Base-by-base conservation (phyloP, 768 basidiomycete species). In the Lactifluus subvellereus region DNA sequence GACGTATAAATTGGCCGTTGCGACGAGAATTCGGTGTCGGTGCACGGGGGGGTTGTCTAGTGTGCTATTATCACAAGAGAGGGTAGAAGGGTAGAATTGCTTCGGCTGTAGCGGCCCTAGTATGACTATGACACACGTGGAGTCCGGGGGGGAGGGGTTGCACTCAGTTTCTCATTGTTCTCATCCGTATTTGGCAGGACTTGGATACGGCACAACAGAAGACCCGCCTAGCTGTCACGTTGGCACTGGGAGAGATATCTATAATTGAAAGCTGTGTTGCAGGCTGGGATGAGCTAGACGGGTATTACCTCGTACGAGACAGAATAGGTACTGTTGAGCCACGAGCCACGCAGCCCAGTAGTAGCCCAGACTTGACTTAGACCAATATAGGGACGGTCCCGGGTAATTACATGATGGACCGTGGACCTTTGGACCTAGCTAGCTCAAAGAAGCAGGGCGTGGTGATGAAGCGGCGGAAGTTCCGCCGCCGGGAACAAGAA, bases 191-290 rank as follows among this genome's bases (percentile, higher is more conserved):
- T 64, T 67, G 62, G 62, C 57, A 66, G 66, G 40, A 55, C 27
- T 47, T 66, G 43, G 45, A 53, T 40, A 40, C 42, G 6, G 22
- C 30, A 1, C 37, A 62, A 47, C 57, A 57, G 45, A 58, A 57
- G 59, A 68, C 65, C 27, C 54, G 53, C 20, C 22, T 52, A 52
- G 67, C 66, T 6, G 65, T 53, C 55, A 61, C 57, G 67, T 55
- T 58, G 35, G 61, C 61, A 10, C 11, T 68, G 65, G 61, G 33
- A n/a, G 67, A 68, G 49, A 66, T 66, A 59, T 57, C 48, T 18
- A 48, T 66, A 53, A 45, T 61, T 37, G 67, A 68, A 45, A 61
- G 65, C 65, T 62, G 61, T 57, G 54, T 52, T n/a, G 61, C 50
- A 20, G 30, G 54, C 16, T 68, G 66, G 65, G 54, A 52, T 20